Evolutionary conservation across 192 early-diverging fungal genomes (phyloP).

Genomic region (Gaertneriomyces semiglobifer): DNA sequence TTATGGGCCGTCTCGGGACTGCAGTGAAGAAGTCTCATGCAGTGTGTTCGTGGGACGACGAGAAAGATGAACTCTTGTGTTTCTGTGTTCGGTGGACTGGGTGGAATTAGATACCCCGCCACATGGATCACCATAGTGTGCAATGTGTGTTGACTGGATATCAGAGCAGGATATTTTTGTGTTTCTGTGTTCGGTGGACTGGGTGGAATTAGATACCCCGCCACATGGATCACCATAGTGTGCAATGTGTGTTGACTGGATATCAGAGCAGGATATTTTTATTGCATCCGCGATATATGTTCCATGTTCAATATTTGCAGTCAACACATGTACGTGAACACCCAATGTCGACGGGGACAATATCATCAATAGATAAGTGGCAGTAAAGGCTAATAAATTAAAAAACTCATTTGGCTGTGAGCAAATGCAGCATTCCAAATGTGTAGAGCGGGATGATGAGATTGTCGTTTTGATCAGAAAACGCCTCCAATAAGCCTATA

Average conservation of each 20-base stretch:
- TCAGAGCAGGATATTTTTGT: conserved; percentile 8
- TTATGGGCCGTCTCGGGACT: conserved; percentile 62
- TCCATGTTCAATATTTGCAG: no score
- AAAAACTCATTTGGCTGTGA: no score
- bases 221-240: no score
- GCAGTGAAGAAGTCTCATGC: conserved; percentile 69
- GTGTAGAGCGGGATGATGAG: conserved; percentile 80
- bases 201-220: conserved; percentile 40
- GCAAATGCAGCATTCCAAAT: conserved; percentile 28
- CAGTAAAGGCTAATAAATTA: no score
- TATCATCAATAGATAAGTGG: no score
- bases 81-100: conserved; percentile 54
- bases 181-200: conserved; percentile 51
- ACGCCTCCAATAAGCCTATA: conserved; percentile 74
- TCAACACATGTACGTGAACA: no score
- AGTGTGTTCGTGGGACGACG: conserved; percentile 48
- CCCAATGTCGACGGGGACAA: no score
- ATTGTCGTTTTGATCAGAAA: conserved; percentile 95
- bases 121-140: no score
- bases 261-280: conserved; percentile 4
- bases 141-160: no score
- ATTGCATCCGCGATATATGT: not conserved
- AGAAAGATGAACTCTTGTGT: conserved; percentile 24
- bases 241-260: no score
- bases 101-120: conserved; percentile 16